These are phyloP conservation scores for Pseudozyma pruni DNA, from an alignment of 1,284 basidiomycete genomes.

Conservation along the genomic window DNA sequence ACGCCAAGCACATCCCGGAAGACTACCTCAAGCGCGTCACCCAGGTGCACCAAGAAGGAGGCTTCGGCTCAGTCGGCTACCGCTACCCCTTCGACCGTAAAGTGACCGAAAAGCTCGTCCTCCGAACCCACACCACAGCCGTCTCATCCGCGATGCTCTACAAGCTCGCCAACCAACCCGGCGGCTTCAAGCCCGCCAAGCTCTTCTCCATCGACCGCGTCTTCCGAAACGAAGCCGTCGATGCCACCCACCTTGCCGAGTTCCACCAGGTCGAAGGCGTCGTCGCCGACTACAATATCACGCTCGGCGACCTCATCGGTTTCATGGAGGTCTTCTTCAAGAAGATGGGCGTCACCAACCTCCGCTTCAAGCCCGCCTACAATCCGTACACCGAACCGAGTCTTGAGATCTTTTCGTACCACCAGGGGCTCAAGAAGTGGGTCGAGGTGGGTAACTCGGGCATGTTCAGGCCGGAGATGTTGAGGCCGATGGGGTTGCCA, in stretches of 20 bases:
- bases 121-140: constrained; percentile 97
- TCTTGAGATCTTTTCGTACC: constrained; percentile 99
- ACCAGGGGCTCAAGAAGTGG: constrained; percentile 92
- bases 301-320: constrained; percentile 95
- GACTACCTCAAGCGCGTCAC: constrained; percentile 92
- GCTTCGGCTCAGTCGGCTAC: constrained; percentile 95
- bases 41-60: constrained; percentile 87
- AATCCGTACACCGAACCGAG: constrained; percentile 82
- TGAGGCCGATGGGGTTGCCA: constrained; percentile 94
- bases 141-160: constrained; percentile 95
- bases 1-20: constrained; percentile 79
- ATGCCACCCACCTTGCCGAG: constrained; percentile 98
- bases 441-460: constrained; percentile 89
- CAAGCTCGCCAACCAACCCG: constrained; percentile 74
- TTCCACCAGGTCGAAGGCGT: constrained; percentile 99
- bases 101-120: constrained; percentile 89
- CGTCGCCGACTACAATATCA: constrained; percentile 91
- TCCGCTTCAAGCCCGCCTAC: constrained; percentile 97
- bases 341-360: constrained; percentile 93
- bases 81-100: constrained; percentile 94
- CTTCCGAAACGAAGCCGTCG: constrained; percentile 98
- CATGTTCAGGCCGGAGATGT: constrained; percentile 99
- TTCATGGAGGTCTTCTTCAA: constrained; percentile 79
- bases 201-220: constrained; percentile 98
- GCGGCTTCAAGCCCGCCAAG: constrained; percentile 93